Evolutionary conservation across 2,329 filamentous ascomycete genomes (phyloP), one percentile per base, ranked within the genome.

Genomic region (Boeremia lycopersici): DNA sequence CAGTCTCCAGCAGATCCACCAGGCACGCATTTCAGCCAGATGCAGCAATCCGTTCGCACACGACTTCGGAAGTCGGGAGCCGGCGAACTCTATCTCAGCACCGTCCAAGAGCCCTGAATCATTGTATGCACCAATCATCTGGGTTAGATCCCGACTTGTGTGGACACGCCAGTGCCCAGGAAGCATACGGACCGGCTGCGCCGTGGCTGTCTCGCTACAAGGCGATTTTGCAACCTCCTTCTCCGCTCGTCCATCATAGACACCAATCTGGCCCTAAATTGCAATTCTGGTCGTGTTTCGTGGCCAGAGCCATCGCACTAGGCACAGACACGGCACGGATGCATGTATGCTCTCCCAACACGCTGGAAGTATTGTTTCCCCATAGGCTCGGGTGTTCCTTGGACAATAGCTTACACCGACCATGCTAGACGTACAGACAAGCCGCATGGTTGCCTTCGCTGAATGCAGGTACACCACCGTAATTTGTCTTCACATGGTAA

Each of bases 401-500:
- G 26, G 23, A n/a, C n/a, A 34, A 25, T 30, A 49, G 40, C 46
- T 41, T 43, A 49, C 52, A 49, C 25, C 34, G 34, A 19, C 17
- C 23, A 25, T 29, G 19, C 26, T 36, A 25, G 23, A 28, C 19
- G 12, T 19, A 30, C 30, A 29, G 34, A 39, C n/a, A 43, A 9
- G 33, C n/a, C 38, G 17, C 19, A n/a, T 15, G 1, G 17, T 46
- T 23, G 17, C 15, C 34, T 38, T 17, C 11, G 36, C 42, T 55
- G 29, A 30, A 46, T 43, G 34, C 17, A 54, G 51, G 34, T 48
- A 48, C 29, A 35, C 11, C 15, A 48, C 45, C 29, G 51, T 48
- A 40, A 53, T 48, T 30, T 13, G 23, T 19, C 34, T 17, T 33
- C 19, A 35, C 12, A 34, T 19, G 29, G 40, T 29, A 35, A 11